phyloP scores from a whole-genome alignment of 495 filamentous ascomycete species.

The Amphirosellinia nigrospora region DNA sequence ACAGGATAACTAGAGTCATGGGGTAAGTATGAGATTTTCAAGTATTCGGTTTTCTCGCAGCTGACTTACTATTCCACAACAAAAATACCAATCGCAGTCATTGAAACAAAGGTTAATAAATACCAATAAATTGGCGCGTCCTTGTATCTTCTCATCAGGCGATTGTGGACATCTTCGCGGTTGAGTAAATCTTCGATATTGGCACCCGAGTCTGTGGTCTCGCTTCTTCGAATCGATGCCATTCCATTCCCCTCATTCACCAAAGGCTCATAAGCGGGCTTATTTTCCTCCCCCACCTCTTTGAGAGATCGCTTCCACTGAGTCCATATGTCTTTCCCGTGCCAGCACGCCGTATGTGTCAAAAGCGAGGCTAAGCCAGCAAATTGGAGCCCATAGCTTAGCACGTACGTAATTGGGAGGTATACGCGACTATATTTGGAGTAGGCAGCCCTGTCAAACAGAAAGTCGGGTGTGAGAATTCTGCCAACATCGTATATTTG shows the following conservation, averaged over 20 bases:
- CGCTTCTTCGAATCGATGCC: conserved; percentile 21
- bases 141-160: conserved; percentile 74
- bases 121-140: conserved; percentile 85
- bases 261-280: conserved; percentile 53
- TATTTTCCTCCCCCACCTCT: conserved; percentile 52
- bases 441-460: conserved; percentile 74
- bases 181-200: conserved; percentile 63
- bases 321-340: conserved; percentile 74
- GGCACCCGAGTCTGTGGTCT: conserved; percentile 42
- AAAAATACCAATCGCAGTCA: conserved; percentile 78
- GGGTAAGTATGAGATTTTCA: not conserved
- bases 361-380: conserved; percentile 75
- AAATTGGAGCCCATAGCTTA: conserved; percentile 82
- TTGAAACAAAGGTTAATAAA: conserved; percentile 67
- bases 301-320: conserved; percentile 65
- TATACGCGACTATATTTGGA: conserved; percentile 79
- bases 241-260: conserved; percentile 32
- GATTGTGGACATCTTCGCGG: conserved; percentile 77
- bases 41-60: not conserved
- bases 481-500: conserved; percentile 75
- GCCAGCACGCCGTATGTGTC: conserved; percentile 75
- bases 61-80: conserved; percentile 76
- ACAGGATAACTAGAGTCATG: conserved; percentile 65
- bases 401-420: conserved; percentile 80
- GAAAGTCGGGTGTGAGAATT: conserved; percentile 73